phyloP scores from a whole-genome alignment of 2,329 filamentous ascomycete genomes.

The Emericellopsis cladophorae region DNA sequence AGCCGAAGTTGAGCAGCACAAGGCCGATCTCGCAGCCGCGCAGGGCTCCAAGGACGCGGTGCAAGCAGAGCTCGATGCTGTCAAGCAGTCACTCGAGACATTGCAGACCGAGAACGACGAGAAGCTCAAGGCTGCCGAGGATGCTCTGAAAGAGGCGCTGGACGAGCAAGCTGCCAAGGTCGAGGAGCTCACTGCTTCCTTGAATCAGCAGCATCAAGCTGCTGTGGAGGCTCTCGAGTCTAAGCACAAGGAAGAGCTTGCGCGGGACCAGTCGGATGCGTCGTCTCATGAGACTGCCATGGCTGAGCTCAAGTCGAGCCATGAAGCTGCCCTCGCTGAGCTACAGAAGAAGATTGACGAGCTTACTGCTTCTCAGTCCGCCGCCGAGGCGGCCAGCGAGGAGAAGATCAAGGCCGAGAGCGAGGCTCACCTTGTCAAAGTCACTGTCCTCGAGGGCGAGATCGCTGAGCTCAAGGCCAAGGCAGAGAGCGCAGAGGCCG shows the following conservation, averaged over 20 bases:
- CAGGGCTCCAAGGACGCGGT: constrained; percentile 34
- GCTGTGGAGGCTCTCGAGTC: constrained; percentile 34
- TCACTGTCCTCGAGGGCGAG: constrained; percentile 38
- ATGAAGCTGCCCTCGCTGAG: constrained; percentile 32
- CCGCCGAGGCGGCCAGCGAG: constrained; percentile 29
- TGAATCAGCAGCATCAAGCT: constrained; percentile 36
- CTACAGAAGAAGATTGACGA: constrained; percentile 44
- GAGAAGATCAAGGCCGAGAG: constrained; percentile 30
- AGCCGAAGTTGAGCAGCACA: constrained; percentile 35
- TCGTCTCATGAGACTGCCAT: constrained; percentile 35
- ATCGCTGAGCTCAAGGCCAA: constrained; percentile 36
- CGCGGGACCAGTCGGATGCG: constrained; percentile 28
- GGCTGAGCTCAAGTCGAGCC: constrained; percentile 33
- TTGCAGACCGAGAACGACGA: constrained; percentile 19
- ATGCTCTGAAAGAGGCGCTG: constrained; percentile 20
- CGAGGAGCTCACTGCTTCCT: constrained; percentile 32
- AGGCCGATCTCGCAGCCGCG: constrained; percentile 33
- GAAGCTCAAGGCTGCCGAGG: constrained; percentile 18
- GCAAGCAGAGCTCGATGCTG: constrained; percentile 30
- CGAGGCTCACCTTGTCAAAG: constrained; percentile 28
- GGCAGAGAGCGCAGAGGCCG: constrained; percentile 32
- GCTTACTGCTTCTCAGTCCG: constrained; percentile 31
- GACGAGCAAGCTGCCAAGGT: constrained; percentile 37
- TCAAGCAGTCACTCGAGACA: constrained; percentile 37
- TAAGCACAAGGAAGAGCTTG: constrained; percentile 38